Evolutionary conservation across 352 stramenopile species (phyloP).

Genomic region (Phytopythium cucurbitacearum): DNA sequence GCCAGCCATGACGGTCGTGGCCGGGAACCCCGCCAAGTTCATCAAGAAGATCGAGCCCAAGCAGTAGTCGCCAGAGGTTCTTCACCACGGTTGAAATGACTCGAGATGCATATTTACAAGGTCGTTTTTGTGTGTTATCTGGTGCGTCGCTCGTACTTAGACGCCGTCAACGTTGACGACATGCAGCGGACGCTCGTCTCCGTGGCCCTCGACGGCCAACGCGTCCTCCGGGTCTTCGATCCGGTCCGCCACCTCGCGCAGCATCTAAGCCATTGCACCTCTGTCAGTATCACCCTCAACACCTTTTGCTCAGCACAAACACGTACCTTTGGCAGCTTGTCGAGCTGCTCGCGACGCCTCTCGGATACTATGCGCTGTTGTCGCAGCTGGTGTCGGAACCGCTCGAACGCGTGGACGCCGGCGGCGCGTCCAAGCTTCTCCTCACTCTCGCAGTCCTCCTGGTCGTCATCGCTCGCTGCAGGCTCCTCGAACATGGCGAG

Average conservation of each 20-base stretch:
- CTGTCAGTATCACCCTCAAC: not conserved
- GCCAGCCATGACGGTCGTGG: constrained; percentile 49
- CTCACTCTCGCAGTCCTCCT: constrained; percentile 26
- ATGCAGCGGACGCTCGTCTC: constrained; percentile 38
- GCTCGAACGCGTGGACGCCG: constrained; percentile 39
- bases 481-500: constrained; percentile 16
- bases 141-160: not conserved
- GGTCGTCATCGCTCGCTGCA: not conserved
- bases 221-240: constrained; percentile 17
- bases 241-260: constrained; percentile 5
- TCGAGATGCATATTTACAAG: not conserved
- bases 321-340: constrained; percentile 51
- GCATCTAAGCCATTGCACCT: constrained; percentile 3
- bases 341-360: constrained; percentile 37
- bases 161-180: not conserved
- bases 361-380: constrained; percentile 57
- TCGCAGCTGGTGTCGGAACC: constrained; percentile 52
- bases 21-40: constrained; percentile 70
- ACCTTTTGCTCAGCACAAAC: too few relatives aligned
- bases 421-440: constrained; percentile 31
- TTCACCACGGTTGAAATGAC: too few relatives aligned
- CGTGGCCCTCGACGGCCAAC: constrained; percentile 51
- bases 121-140: not conserved
- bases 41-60: constrained; percentile 46
- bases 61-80: too few relatives aligned